Conservation (phyloP, 805 yeast genomes). For the Cyberlindnera meyerae region DNA sequence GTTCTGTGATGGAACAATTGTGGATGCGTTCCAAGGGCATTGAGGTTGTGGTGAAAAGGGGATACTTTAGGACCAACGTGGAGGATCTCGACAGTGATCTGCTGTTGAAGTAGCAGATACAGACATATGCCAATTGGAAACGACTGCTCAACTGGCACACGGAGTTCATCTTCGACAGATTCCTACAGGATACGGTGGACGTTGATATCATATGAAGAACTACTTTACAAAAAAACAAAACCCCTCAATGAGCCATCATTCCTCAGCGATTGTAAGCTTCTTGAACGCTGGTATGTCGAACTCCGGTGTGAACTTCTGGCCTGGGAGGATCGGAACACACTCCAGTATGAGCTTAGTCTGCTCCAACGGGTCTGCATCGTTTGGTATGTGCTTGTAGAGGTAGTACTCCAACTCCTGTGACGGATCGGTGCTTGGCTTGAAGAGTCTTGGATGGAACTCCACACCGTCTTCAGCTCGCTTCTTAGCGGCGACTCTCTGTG, state of each 20-base stretch:
- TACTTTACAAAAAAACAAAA: no score
- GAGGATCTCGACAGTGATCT: conserved; percentile 12
- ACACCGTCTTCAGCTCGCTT: conserved; percentile 72
- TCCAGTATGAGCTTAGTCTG: conserved; percentile 54
- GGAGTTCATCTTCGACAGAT: conserved; percentile 16
- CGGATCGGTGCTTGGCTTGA: conserved; percentile 43
- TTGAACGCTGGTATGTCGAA: conserved; percentile 65
- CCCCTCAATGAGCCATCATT: no score
- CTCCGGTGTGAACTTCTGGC: conserved; percentile 61
- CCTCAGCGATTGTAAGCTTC: conserved; percentile 32
- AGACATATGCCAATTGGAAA: conserved; percentile 20
- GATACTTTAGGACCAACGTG: conserved; percentile 12
- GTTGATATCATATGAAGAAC: conserved; percentile 1
- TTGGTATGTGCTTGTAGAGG: conserved; percentile 59
- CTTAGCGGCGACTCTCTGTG: conserved; percentile 73
- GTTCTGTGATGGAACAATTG: conserved; percentile 15
- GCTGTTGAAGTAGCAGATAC: conserved; percentile 8
- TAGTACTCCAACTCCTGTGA: conserved; percentile 52
- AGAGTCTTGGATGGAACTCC: conserved; percentile 76
- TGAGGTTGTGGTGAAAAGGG: conserved; percentile 10
- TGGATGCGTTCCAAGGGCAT: conserved; percentile 15
- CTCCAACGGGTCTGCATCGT: conserved; percentile 44
- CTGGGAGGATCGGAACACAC: conserved; percentile 78
- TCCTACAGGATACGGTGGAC: conserved; percentile 7
- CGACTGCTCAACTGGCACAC: conserved; percentile 21